Evolutionary conservation across 2,329 filamentous ascomycete species (phyloP), one percentile per base, ranked within the genome.

Genomic region (Fusarium anthophilum): DNA sequence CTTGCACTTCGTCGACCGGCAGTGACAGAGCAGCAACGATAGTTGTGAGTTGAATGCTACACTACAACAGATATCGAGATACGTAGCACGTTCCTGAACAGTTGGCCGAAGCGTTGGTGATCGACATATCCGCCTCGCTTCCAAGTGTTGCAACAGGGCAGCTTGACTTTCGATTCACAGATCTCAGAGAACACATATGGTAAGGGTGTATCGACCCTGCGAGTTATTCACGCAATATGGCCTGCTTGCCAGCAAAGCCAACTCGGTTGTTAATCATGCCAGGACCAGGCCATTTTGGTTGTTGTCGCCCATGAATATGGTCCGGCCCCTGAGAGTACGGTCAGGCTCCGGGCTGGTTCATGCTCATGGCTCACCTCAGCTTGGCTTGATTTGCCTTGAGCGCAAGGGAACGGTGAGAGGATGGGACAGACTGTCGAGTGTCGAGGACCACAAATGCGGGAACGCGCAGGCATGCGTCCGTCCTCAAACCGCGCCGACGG

Each of bases 401-500:
- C 75, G 66, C 68, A 73, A 74, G 58, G 60, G 53, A 71, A 78
- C 76, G 66, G 76, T 70, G 70, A 74, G 70, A 77, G 73, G 73
- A 67, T 78, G 76, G 77, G 76, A 76, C 76, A 67, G 70, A 43
- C 37, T 63, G 65, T 73, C 72, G 64, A 45, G 69, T 63, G 65
- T 73, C 72, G 66, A 45, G 69, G 62, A 70, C 73, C 64, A 76
- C 63, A 62, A 56, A 69, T 67, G 74, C 69, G 69, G 72, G 72
- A 74, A 74, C 70, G 51, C 55, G 57, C 63, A 73, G 66, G 57
- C 43, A 69, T 72, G 73, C 56, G 43, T 75, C 74, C 47, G 35
- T 76, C 68, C 69, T 78, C 73, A 78, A 78, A 78, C 75, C 54
- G 66, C 73, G 60, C 63, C 77, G 76, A 77, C 77, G 75, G 73